phyloP scores from a whole-genome alignment of 169 alveolate species.

The Theileria parva region DNA sequence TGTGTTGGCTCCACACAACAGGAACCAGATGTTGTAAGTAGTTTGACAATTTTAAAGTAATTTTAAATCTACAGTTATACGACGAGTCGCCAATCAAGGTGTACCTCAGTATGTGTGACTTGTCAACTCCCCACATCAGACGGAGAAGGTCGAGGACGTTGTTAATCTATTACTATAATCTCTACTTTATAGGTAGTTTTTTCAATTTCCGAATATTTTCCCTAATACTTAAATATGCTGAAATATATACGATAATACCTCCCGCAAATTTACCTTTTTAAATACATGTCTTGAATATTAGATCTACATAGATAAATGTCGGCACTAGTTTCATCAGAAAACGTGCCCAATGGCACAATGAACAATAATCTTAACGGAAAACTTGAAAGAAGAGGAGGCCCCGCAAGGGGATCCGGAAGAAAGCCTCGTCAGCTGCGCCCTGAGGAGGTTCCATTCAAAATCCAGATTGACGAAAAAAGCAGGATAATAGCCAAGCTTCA shows the following conservation, averaged over 20 bases:
- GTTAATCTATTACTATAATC: neutral
- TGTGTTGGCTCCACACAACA: neutral
- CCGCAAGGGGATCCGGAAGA: neutral
- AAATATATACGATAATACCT: neutral
- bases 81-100: neutral
- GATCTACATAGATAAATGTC: slow-evolving; percentile 6
- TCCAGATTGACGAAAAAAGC: slow-evolving; percentile 59
- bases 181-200: slow-evolving; percentile 13
- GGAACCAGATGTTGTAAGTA: neutral
- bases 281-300: neutral
- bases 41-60: neutral
- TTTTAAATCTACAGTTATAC: neutral
- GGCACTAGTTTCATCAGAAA: slow-evolving; percentile 27
- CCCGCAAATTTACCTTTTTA: neutral
- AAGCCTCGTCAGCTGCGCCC: slow-evolving; percentile 51
- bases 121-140: slow-evolving; percentile 12
- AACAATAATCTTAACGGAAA: neutral
- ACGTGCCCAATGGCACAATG: slow-evolving; percentile 35
- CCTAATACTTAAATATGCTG: neutral
- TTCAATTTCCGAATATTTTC: neutral
- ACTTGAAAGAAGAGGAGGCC: slow-evolving; percentile 6
- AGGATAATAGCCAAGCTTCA: slow-evolving; percentile 39
- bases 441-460: slow-evolving; percentile 55
- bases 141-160: slow-evolving; percentile 11
- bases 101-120: neutral